Percentiles rank a stretch among this genome's conserved stretches.
These are phyloP conservation scores for Malus hybrid DNA, from an alignment of 331 rosid genomes.

Conservation along the genomic window DNA sequence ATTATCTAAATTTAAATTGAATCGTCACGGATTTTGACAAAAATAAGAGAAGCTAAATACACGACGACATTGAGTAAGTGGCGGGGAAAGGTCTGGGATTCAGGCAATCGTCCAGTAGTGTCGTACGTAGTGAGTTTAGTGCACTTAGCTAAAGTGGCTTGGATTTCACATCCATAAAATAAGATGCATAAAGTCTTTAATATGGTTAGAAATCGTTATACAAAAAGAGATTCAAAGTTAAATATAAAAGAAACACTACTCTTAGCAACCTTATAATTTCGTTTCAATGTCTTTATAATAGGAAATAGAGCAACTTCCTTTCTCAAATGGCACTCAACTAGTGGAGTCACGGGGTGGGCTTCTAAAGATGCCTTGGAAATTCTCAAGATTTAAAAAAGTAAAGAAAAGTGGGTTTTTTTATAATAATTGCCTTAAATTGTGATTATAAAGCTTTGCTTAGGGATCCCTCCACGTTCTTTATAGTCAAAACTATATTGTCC, in stretches of 20 bases:
- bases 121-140: too few species aligned
- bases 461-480: not conserved
- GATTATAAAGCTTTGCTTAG: not conserved
- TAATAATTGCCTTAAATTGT: not conserved
- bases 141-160: too few species aligned
- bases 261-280: too few species aligned
- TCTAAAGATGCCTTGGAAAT: not conserved
- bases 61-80: too few species aligned
- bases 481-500: not conserved
- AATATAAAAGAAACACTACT: too few species aligned
- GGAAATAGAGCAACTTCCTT: not conserved
- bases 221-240: too few species aligned
- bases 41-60: too few species aligned
- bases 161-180: too few species aligned
- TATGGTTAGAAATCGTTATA: too few species aligned
- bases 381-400: not conserved
- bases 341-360: not conserved
- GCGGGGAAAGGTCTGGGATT: too few species aligned
- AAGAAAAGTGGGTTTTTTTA: not conserved
- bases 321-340: not conserved
- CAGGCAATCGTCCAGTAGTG: fast-evolving
- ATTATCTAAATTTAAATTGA: fast-evolving
- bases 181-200: too few species aligned
- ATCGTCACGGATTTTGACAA: fast-evolving
- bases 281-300: not conserved